Evolutionary conservation across 2,329 filamentous ascomycete genomes (phyloP), one percentile per base, ranked within the genome.

Genomic region (Diaporthe citriasiana): DNA sequence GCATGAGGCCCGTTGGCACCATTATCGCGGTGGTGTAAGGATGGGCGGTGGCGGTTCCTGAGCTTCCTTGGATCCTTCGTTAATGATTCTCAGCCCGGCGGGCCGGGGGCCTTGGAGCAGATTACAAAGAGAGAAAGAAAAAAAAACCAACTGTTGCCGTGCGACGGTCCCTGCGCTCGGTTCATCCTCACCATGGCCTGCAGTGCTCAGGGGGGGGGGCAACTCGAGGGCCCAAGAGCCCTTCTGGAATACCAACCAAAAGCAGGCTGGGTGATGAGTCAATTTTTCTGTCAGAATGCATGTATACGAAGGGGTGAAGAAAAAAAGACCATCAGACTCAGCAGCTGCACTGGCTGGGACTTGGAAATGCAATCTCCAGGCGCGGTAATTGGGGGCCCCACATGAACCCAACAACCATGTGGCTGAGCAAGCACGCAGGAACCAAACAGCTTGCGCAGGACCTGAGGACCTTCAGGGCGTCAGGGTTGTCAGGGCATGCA

Each of bases 1-100:
- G 69, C 69, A 71, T 53, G 53, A 63, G 69, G 56, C 69, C 25
- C 25, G 69, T 56, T 53, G 69, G 56, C 57, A 71, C 69, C 27
- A 33, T 25, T 40, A 33, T 53, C 15, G 45, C 40, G 56, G 45
- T 71, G 56, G 56, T 63, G 69, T 63, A 42, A 63, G 69, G 33
- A 63, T 51, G 55, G 68, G 53, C 27, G 55, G 42, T 42, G 42
- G 15, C 42, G 55, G 55, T 51, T 66, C 60, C 60, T 66, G 45
- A 33, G 42, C 42, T 71, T 71, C 56, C 56, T 30, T 53, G 53
- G 69, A 71, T 59, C 68, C 53, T 38, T 51, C 30, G 53, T 66
- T 38, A 51, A 66, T 38, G 63, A 66, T 17, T 40, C 55, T 60
- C 53, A 71, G 69, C 53, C 53, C 63, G 22, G 63, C 45, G 63